These are phyloP conservation scores for Spiromastix sp. DNA, from an alignment of 2,329 filamentous ascomycete species.

Conservation along the genomic window DNA sequence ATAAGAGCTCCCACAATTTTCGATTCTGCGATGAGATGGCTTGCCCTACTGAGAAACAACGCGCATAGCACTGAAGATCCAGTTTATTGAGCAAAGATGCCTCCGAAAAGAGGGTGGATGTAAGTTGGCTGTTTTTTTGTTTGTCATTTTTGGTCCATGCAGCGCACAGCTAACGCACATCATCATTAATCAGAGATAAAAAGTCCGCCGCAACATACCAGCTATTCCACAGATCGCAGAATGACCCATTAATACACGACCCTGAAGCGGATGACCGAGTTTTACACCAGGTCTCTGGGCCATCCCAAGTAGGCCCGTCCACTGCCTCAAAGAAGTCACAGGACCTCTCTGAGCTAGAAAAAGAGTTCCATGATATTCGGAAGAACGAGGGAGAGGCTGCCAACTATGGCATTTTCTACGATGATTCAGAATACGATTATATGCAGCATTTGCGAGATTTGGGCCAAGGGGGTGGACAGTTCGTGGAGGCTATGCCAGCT, in stretches of 20 bases:
- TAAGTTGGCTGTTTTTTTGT: constrained; percentile 4
- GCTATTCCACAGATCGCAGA: constrained; percentile 60
- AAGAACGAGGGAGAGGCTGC: constrained; percentile 94
- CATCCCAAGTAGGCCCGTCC: constrained; percentile 17
- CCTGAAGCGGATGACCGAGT: constrained; percentile 80
- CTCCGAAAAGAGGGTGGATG: constrained; percentile 13
- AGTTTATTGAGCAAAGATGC: constrained; percentile 8
- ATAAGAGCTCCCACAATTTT: no score
- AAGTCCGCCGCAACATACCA: constrained; percentile 14
- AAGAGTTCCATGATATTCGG: constrained; percentile 59
- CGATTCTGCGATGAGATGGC: no score
- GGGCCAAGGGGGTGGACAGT: constrained; percentile 59
- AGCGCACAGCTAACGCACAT: constrained; percentile 1
- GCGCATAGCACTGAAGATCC: no score
- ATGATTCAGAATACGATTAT: constrained; percentile 95
- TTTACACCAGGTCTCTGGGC: constrained; percentile 56
- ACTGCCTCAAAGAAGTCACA: constrained; percentile 44
- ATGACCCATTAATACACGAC: constrained; percentile 96
- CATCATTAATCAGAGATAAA: constrained; percentile 10
- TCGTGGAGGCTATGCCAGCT: constrained; percentile 59
- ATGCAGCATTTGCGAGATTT: constrained; percentile 97
- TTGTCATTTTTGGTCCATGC: background rate
- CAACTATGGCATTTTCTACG: constrained; percentile 84
- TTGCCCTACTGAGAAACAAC: no score
- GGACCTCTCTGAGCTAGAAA: constrained; percentile 65